Evolutionary conservation across 305 asterid genomes (phyloP).

Genomic region (Petunia hybrid): DNA sequence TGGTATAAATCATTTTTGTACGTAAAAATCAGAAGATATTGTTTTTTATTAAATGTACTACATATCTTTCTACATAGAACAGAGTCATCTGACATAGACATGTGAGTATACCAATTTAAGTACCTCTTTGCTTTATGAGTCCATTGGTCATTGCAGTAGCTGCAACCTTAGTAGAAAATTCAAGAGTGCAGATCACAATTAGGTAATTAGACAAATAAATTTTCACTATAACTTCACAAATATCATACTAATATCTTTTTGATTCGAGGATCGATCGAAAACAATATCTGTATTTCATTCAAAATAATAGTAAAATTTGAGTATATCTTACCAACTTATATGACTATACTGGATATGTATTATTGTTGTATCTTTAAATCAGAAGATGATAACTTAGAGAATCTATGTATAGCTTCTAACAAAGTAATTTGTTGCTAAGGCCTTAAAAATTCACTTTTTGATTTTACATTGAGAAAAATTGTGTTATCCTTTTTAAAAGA

Average conservation of each 20-base stretch:
- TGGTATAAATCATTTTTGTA: neutral
- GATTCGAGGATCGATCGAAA: no score
- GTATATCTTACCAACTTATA: no score
- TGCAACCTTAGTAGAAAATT: neutral
- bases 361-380: neutral
- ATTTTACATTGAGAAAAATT: neutral
- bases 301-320: no score
- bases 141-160: neutral
- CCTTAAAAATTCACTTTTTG: neutral
- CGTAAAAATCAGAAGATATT: neutral
- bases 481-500: neutral
- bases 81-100: neutral
- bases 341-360: no score
- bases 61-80: neutral
- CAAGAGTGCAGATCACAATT: neutral
- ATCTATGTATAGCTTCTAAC: neutral
- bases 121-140: neutral
- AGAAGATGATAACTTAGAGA: neutral
- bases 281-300: no score
- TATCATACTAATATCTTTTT: no score
- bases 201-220: neutral
- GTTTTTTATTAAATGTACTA: conserved; percentile 5
- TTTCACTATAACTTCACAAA: neutral
- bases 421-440: neutral
- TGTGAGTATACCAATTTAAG: neutral